Percentiles rank a stretch among this genome's conserved stretches.
Evolutionary conservation across 768 basidiomycete species (phyloP).

Genomic region (Amanita polypyramis): DNA sequence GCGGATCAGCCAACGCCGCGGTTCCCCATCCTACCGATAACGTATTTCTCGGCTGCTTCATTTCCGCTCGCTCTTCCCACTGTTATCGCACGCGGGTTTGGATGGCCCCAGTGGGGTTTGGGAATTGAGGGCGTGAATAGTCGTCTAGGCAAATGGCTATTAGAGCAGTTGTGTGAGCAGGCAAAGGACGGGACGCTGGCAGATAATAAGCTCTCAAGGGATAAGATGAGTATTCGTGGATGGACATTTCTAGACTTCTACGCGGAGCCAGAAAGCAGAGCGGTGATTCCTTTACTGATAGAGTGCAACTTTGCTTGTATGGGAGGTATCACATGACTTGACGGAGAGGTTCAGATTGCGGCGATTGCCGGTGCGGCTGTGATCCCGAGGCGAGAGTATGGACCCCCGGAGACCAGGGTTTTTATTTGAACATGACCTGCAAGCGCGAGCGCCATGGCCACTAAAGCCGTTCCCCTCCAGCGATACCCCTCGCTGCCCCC

Average conservation of each 20-base stretch:
- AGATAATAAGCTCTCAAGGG: neutral
- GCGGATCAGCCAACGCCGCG: constrained; percentile 13
- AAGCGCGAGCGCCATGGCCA: neutral
- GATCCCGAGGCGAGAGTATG: neutral
- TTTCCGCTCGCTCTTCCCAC: constrained; percentile 77
- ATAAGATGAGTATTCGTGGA: constrained; percentile 48
- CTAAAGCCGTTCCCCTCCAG: neutral
- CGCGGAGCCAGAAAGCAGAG: constrained; percentile 39
- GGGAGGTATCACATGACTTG: no score
- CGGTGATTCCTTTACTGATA: constrained; percentile 54
- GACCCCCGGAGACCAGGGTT: neutral
- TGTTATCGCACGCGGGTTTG: constrained; percentile 70
- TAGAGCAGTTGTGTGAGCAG: constrained; percentile 34
- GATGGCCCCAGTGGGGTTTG: constrained; percentile 65
- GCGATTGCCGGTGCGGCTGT: neutral
- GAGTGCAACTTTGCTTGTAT: constrained; percentile 78
- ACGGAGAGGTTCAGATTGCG: no score
- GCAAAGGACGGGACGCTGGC: constrained; percentile 1
- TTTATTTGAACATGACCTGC: neutral
- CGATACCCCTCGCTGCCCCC: neutral
- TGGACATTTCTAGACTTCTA: constrained; percentile 76
- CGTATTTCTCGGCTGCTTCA: constrained; percentile 73
- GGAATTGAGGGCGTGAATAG: constrained; percentile 85
- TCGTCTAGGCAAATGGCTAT: constrained; percentile 61
- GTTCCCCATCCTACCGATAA: constrained; percentile 50